Conservation (phyloP, 2,329 filamentous ascomycete genomes). For the Parastagonospora avenae region DNA sequence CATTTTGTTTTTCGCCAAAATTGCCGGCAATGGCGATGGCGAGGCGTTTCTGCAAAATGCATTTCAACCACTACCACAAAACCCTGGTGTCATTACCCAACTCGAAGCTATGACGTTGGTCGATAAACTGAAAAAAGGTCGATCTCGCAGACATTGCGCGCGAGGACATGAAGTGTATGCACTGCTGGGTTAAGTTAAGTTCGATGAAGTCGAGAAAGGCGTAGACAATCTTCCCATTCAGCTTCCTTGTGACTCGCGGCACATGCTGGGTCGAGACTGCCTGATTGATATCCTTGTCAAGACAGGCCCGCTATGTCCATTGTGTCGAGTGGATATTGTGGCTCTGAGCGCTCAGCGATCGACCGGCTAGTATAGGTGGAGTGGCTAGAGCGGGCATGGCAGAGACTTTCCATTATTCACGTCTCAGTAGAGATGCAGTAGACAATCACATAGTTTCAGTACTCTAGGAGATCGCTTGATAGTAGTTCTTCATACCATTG, state of each 20-base stretch:
- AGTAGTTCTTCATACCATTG: too few relatives aligned
- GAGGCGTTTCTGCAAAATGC: neutral
- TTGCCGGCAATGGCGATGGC: neutral
- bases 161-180: neutral
- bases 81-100: neutral
- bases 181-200: neutral
- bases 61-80: neutral
- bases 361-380: neutral
- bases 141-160: neutral
- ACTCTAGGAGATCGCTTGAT: too few relatives aligned
- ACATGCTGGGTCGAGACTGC: slow-evolving; percentile 2
- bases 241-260: neutral
- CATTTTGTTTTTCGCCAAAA: neutral
- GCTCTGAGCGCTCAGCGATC: neutral
- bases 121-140: neutral
- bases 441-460: too few relatives aligned
- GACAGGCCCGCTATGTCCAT: slow-evolving; percentile 1
- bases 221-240: neutral
- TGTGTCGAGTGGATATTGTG: slow-evolving; percentile 1
- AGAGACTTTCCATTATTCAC: too few relatives aligned
- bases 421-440: too few relatives aligned
- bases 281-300: neutral
- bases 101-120: neutral
- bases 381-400: neutral
- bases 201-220: neutral